phyloP scores from a whole-genome alignment of 2,329 filamentous ascomycete genomes.

The Fusarium cyanostomum region DNA sequence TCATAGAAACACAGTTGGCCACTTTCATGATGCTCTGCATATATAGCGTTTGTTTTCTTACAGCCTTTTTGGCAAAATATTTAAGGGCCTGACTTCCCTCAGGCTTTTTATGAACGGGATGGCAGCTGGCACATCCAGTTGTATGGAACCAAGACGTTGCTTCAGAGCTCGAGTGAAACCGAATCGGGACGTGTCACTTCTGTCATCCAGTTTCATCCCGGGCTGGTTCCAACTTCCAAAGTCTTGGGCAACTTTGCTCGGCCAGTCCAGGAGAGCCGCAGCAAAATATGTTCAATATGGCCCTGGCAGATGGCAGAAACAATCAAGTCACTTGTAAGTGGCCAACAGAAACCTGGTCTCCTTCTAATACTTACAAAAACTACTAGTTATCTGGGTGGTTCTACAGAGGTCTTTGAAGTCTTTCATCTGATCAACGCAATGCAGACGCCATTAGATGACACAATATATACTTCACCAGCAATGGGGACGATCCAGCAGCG shows the following conservation, averaged over 20 bases:
- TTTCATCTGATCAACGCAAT: conserved; percentile 2
- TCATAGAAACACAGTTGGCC: conserved; percentile 1
- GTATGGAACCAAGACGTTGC: conserved; percentile 4
- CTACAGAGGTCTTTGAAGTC: conserved; percentile 1
- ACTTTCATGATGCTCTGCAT: conserved; percentile 19
- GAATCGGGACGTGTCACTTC: too few species aligned
- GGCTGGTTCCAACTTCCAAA: conserved; percentile 14
- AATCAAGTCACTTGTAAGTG: neutral
- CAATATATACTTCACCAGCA: neutral
- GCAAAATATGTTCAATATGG: neutral
- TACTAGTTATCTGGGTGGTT: conserved; percentile 1
- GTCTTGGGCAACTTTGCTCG: conserved; percentile 3
- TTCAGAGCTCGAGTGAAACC: neutral
- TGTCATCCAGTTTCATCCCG: neutral
- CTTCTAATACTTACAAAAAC: neutral
- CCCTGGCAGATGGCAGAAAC: neutral
- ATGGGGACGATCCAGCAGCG: neutral
- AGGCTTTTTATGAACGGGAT: conserved; percentile 12
- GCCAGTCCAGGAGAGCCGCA: neutral
- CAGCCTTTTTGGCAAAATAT: too few species aligned
- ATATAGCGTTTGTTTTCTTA: neutral
- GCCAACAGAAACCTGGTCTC: neutral
- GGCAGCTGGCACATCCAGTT: conserved; percentile 9
- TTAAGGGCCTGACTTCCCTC: neutral
- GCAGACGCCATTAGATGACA: neutral